These are phyloP conservation scores for Cornus florida DNA, from an alignment of 148 eudicot species.

Conservation along the genomic window DNA sequence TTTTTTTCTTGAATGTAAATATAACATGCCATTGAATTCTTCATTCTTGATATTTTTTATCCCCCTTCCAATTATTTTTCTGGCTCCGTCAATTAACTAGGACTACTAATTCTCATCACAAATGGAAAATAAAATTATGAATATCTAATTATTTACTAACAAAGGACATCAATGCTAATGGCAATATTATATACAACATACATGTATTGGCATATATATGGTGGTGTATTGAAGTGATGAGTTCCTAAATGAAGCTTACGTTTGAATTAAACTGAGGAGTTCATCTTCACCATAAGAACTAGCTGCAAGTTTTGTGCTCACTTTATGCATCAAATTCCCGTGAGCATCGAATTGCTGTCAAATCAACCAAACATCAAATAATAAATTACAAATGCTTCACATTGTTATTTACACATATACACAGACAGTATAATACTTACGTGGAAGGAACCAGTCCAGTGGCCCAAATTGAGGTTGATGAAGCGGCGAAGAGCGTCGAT, in stretches of 20 bases:
- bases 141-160: no score
- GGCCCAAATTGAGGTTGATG: slow-evolving; percentile 67
- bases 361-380: background rate
- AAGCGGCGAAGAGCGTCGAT: slow-evolving; percentile 66
- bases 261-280: slow-evolving; percentile 88
- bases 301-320: slow-evolving; percentile 70
- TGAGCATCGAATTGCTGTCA: slow-evolving; percentile 83
- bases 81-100: no score
- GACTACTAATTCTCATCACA: background rate
- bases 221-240: background rate
- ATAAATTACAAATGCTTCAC: background rate
- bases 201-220: background rate
- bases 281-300: slow-evolving; percentile 85
- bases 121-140: background rate
- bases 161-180: background rate
- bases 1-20: no score
- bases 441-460: slow-evolving; percentile 75
- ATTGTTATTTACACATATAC: background rate
- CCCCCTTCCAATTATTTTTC: background rate
- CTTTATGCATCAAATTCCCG: slow-evolving; percentile 68
- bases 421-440: slow-evolving; percentile 29
- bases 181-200: background rate
- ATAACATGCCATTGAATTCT: no score
- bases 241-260: slow-evolving; percentile 42
- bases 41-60: background rate